phyloP scores from a whole-genome alignment of 2,329 filamentous ascomycete species.

The Monilinia fructigena region DNA sequence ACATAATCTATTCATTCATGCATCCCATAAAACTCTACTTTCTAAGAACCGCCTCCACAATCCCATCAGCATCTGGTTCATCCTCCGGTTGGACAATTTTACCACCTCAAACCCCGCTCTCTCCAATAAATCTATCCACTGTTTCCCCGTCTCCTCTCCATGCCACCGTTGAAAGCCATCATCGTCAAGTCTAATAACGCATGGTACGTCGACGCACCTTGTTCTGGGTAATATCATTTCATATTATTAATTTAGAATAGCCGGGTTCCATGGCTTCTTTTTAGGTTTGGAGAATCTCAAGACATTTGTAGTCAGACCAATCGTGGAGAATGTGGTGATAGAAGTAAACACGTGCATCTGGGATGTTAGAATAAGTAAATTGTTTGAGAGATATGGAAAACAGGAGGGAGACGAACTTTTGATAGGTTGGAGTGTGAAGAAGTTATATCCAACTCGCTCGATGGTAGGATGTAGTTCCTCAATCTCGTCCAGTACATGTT shows the following conservation, averaged over 20 bases:
- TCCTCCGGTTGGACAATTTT: background rate
- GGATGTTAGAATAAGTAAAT: no score
- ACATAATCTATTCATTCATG: background rate
- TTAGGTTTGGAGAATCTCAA: slow-evolving; percentile 1
- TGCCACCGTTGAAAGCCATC: background rate
- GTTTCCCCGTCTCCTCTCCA: background rate
- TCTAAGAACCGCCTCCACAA: background rate
- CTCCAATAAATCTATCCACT: background rate
- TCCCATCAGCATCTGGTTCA: background rate
- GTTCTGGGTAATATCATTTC: background rate
- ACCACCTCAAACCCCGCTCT: background rate
- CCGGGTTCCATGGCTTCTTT: background rate
- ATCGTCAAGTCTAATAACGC: background rate
- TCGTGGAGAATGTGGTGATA: background rate
- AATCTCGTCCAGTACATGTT: slow-evolving; percentile 27
- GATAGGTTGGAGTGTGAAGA: slow-evolving; percentile 38
- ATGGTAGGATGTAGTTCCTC: slow-evolving; percentile 38
- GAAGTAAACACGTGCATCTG: background rate
- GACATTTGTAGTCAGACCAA: slow-evolving; percentile 6
- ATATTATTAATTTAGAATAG: background rate
- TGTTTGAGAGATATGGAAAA: background rate
- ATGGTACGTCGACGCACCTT: background rate
- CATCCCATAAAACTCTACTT: background rate
- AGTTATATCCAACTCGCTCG: slow-evolving; percentile 34
- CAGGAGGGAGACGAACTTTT: slow-evolving; percentile 18